Evolutionary conservation across 2,329 filamentous ascomycete genomes (phyloP).

Genomic region (Fonsecaea pugnacius): DNA sequence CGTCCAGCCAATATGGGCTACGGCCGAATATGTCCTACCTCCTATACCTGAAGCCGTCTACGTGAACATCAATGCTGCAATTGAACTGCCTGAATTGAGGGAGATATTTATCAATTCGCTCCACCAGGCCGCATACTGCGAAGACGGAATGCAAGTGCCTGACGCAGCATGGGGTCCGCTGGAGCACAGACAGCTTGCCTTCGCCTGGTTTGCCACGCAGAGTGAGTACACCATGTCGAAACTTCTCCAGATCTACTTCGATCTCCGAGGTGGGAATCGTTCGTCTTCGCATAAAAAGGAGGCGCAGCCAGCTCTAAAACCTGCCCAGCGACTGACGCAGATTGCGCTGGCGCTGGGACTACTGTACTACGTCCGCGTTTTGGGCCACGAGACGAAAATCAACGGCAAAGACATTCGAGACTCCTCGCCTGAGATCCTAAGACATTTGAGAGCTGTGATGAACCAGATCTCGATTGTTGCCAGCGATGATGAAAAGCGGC

Average conservation of each 20-base stretch:
- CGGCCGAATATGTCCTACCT: constrained; percentile 12
- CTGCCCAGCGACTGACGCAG: constrained; percentile 13
- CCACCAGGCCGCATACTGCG: constrained; percentile 1
- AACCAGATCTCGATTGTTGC: neutral
- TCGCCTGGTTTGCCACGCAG: constrained; percentile 15
- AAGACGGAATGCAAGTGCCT: constrained; percentile 3
- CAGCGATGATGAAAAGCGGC: constrained; percentile 1
- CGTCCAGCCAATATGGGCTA: constrained; percentile 6
- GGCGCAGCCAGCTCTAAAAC: neutral
- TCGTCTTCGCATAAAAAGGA: neutral
- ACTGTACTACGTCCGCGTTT: constrained; percentile 1
- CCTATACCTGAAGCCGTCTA: neutral
- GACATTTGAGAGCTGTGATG: constrained; percentile 3
- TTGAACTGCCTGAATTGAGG: constrained; percentile 2
- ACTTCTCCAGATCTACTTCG: constrained; percentile 6
- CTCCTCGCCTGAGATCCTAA: constrained; percentile 7
- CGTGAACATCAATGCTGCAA: neutral
- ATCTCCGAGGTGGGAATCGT: neutral
- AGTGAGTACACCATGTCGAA: constrained; percentile 5
- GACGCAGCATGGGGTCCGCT: constrained; percentile 10
- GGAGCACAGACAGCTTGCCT: constrained; percentile 10
- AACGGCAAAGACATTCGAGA: constrained; percentile 14
- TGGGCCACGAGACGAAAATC: constrained; percentile 12
- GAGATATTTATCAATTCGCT: constrained; percentile 2
- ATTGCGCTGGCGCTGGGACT: constrained; percentile 4